Evolutionary conservation across 139 green algal species (phyloP).

Genomic region (Astrephomene gubernaculifera): DNA sequence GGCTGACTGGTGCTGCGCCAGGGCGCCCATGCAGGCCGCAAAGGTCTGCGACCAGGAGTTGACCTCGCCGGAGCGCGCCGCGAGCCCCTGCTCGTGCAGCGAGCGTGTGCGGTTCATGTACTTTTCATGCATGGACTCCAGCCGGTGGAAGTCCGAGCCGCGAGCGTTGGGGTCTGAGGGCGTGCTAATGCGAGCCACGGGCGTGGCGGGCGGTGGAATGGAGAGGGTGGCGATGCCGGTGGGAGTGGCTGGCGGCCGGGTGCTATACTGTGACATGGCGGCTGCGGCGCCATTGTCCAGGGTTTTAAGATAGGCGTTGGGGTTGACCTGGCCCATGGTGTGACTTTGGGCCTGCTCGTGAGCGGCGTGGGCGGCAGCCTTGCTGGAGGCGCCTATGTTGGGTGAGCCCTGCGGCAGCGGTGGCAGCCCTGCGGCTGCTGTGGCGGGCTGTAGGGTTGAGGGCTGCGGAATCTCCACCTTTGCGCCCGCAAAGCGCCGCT

Average conservation of each 20-base stretch:
- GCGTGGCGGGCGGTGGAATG: not conserved
- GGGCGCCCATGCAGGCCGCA: slow-evolving; percentile 39
- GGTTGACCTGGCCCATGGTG: slow-evolving; percentile 24
- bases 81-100: slow-evolving; percentile 31
- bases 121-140: slow-evolving; percentile 44
- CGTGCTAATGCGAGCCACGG: not conserved
- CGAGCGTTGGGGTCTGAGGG: not conserved
- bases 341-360: slow-evolving; percentile 22
- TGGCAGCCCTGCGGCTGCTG: not conserved
- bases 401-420: slow-evolving; percentile 1
- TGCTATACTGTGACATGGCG: slow-evolving; percentile 27
- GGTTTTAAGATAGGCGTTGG: slow-evolving; percentile 38
- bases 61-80: slow-evolving; percentile 1
- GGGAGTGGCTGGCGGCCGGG: not conserved
- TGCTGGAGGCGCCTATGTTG: not conserved
- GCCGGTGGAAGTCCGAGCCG: slow-evolving; percentile 34
- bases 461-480: slow-evolving; percentile 23
- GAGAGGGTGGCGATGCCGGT: slow-evolving; percentile 1
- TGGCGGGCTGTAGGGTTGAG: not conserved
- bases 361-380: not conserved
- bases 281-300: slow-evolving; percentile 5
- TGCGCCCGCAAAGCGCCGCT: slow-evolving; percentile 33
- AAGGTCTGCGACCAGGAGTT: slow-evolving; percentile 22
- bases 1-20: slow-evolving; percentile 40
- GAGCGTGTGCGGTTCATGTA: slow-evolving; percentile 25